Evolutionary conservation across 1,284 basidiomycete species (phyloP).

Genomic region (Porogramme epimiltina): DNA sequence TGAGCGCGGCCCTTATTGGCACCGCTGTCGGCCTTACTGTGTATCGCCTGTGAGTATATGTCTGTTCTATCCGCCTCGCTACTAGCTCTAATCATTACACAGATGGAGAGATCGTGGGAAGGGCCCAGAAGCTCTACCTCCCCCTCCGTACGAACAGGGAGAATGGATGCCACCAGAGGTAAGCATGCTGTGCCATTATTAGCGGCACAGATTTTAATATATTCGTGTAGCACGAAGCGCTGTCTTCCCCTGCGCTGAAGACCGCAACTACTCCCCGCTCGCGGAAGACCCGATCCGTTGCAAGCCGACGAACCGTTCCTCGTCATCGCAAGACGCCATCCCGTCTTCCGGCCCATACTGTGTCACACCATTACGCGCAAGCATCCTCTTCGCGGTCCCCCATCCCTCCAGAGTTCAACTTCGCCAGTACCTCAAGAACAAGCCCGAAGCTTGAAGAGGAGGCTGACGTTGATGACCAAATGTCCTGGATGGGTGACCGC

Average conservation of each 20-base stretch:
- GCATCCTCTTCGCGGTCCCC: constrained; percentile 22
- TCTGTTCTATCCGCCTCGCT: neutral
- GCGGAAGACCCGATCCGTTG: constrained; percentile 29
- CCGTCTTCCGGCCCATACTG: constrained; percentile 21
- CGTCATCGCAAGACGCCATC: constrained; percentile 38
- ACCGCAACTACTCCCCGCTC: constrained; percentile 31
- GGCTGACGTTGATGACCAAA: constrained; percentile 46
- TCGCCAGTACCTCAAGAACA: constrained; percentile 17
- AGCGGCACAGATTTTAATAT: neutral
- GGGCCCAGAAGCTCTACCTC: constrained; percentile 46
- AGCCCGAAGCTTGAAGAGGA: constrained; percentile 33
- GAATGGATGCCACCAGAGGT: constrained; percentile 49
- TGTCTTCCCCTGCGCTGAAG: constrained; percentile 12
- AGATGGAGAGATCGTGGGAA: constrained; percentile 75
- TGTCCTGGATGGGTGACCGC: constrained; percentile 76
- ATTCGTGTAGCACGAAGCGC: neutral
- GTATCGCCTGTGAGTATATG: constrained; percentile 69
- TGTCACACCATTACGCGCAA: constrained; percentile 25
- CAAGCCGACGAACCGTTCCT: constrained; percentile 32
- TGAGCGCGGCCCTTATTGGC: constrained; percentile 79
- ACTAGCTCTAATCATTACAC: neutral
- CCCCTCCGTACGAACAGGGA: constrained; percentile 66
- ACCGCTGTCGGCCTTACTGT: constrained; percentile 82
- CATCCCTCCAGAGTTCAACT: constrained; percentile 29
- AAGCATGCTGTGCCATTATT: constrained; percentile 2